Base-by-base conservation (phyloP, 352 stramenopile genomes). In the Saprolegnia diclina region DNA sequence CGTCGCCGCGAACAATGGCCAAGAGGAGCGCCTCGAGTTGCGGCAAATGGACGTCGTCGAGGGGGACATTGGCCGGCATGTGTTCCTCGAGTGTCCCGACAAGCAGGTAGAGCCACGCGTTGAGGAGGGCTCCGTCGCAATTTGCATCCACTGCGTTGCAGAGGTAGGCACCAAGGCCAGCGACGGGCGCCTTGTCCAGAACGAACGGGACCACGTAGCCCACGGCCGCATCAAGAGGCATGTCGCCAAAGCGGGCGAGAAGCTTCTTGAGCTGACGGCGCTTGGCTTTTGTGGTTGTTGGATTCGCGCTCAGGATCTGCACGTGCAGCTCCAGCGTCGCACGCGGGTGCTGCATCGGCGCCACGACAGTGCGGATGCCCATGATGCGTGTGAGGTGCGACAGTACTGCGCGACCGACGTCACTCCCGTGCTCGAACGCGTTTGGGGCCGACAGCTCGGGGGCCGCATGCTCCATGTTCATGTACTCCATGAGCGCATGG, bases 151-250 rank as follows among this genome's bases (percentile, higher is more conserved):
- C 53, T 14, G 63, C 50, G 29, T n/a, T 1, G 16, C n/a, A 24
- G 19, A 69, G 19, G 35, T 29, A 57, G 5, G 13, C 16, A 7
- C n/a, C n/a, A 11, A 69, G 32, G 13, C 6, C 9, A 4, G 45
- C 13, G 18, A 63, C 6, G 9, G 42, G 26, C 19, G 45, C 24
- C 66, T 90, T 89, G 65, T 89, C 80, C 11, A 84, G 63, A 44
- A 73, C 86, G 71, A 88, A 91, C 0, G 83, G 83, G 42, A 90
- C 74, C 38, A 81, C 73, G 56, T 88, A 85, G 18, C 81, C 83
- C 18, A 26, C 29, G 18, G 72, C 73, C 46, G 65, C 65, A 77
- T 92, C 82, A 9, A 64, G 62, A 10, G 72, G 67, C 32, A 88
- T 50, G 57, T 76, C 75, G 59, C 77, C 76, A 21, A 87, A 71